Base-by-base conservation (phyloP, 352 stramenopile species). In the Globisporangium splendens region DNA sequence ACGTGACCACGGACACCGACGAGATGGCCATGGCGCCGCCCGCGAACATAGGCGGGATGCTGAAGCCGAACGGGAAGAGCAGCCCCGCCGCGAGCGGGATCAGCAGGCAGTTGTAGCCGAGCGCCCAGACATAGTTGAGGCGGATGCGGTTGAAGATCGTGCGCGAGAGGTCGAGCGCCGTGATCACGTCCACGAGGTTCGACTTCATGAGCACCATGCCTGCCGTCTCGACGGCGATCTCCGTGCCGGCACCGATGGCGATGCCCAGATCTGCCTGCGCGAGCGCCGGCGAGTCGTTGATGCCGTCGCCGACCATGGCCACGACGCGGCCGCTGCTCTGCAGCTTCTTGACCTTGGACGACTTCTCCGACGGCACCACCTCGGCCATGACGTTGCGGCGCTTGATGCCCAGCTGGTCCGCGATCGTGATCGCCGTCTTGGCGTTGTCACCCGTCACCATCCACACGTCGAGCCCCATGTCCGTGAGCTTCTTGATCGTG, bases 391-490 rank as follows among this genome's bases (percentile, higher is more conserved):
- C 91, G 43, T 97, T 88, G 54, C 81, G 66, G n/a, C 77, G 79
- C 56, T 82, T 89, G 66, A 99, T 96, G 50, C 96, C 93, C 31
- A 99, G 71, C 47, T 97, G 77, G 24, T 91, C 69, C 2, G 96
- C 97, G 64, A 99, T 95, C 11, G 88, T 91, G 61, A 87, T 70
- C 18, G 98, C 97, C 12, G 97, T 99, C 22, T 89, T 77, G 20
- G 70, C 66, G 72, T 99, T 99, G 73, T 99, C 98, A 20, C 98
- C 98, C n/a, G 97, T 99, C n/a, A 99, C 74, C 95, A 99, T 99
- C 86, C 92, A 98, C 15, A 99, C 89, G 31, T 98, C 86, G 31
- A 99, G 74, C 1, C 90, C 88, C 75, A 97, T 96, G 39, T 93
- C 56, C 56, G 91, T 77, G 39, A 99, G 79, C 67, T 95, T 92